Evolutionary conservation across 139 green algal species (phyloP), one percentile per base, ranked within the genome.

Genomic region (Deuterostichococcus epilithicus): DNA sequence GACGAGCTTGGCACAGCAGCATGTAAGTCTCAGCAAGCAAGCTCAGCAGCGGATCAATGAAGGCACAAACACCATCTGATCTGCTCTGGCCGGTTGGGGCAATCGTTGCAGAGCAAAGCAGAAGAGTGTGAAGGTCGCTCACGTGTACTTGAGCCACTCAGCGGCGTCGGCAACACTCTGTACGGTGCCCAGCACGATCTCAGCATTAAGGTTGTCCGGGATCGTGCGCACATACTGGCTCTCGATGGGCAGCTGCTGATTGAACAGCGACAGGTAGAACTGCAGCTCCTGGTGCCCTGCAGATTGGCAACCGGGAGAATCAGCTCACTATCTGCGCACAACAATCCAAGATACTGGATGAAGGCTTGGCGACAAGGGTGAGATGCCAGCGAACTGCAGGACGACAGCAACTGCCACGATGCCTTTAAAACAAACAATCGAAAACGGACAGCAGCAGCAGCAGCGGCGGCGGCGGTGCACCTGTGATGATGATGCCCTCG

Each of bases 211-310:
- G 80, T 93, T 95, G 88, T 99, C 93, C 5, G 93, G 77, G 34
- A 99, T 86, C 32, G 86, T 89, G 44, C 70, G 82, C 13, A 98
- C 84, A 69, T 94, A 95, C 88, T 99, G 96, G 79, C 79, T 92
- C 90, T 99, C 96, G 45, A 99, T 97, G 38, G 96, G 96, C 80
- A 99, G 92, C 89, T 99, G 96, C 89, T 93, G 87, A 87, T 98
- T 98, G 83, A 99, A 93, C 13, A 99, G 89, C 33, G 87, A 95
- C 44, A 99, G 91, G 90, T 99, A 99, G 84, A 96, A 99, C 88
- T 98, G 96, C 85, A 99, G 93, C 90, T 99, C 91, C 22, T 42
- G 71, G 86, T 96, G 87, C 32, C 83, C 83, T 88, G 80, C 78
- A 80, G 22, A 37, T 13, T 35, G 13, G 65, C 5, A 32, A 35